Conservation (phyloP, 2,329 filamentous ascomycete species). For the Diaporthe vaccinii region DNA sequence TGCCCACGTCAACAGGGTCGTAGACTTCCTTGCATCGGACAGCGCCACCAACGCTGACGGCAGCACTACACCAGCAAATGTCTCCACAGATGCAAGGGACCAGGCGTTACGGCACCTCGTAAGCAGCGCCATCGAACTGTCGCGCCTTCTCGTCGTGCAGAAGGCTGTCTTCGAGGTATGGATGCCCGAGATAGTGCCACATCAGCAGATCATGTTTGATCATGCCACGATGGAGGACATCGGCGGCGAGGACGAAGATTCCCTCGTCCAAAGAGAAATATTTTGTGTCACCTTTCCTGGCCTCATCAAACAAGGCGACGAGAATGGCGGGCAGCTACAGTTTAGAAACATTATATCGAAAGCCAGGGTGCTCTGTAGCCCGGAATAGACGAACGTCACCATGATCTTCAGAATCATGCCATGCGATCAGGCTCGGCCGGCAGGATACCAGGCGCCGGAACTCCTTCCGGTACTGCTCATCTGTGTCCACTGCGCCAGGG, state of each 20-base stretch:
- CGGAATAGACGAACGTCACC: slow-evolving; percentile 53
- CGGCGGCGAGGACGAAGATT: slow-evolving; percentile 72
- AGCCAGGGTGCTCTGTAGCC: slow-evolving; percentile 73
- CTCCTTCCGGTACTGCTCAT: not conserved
- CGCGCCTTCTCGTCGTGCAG: slow-evolving; percentile 69
- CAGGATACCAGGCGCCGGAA: slow-evolving; percentile 13
- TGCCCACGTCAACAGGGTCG: slow-evolving; percentile 61
- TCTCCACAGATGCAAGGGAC: slow-evolving; percentile 60
- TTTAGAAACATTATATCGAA: slow-evolving; percentile 75
- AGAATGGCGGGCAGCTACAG: slow-evolving; percentile 72
- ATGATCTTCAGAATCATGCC: slow-evolving; percentile 19
- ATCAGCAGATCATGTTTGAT: slow-evolving; percentile 70
- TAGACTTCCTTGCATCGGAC: slow-evolving; percentile 63
- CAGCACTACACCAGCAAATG: slow-evolving; percentile 41
- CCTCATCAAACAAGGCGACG: slow-evolving; percentile 74
- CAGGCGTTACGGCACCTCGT: slow-evolving; percentile 67
- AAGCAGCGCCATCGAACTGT: slow-evolving; percentile 66
- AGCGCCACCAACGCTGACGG: slow-evolving; percentile 44
- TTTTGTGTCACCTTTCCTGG: slow-evolving; percentile 75
- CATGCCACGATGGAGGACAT: slow-evolving; percentile 74
- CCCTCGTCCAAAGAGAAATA: slow-evolving; percentile 65
- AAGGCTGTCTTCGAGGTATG: slow-evolving; percentile 69
- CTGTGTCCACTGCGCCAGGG: slow-evolving; percentile 14
- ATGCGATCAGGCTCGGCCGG: slow-evolving; percentile 12
- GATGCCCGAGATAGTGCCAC: slow-evolving; percentile 67